Conservation (phyloP, 2,329 filamentous ascomycete genomes). For the Trichoderma simmonsii region DNA sequence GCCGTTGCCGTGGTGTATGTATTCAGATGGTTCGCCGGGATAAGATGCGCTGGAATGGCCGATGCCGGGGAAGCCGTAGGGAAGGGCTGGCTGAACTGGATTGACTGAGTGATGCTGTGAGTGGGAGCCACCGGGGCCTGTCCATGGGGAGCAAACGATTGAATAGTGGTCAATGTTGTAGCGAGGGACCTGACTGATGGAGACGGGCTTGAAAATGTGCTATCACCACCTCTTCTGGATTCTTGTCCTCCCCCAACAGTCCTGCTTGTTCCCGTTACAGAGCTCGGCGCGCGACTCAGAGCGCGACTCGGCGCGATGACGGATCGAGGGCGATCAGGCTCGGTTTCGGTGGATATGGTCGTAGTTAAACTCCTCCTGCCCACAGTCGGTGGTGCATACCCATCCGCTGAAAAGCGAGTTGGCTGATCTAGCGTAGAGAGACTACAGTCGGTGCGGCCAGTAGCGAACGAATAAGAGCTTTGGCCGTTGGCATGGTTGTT, state of each 20-base stretch:
- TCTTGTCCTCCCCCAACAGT: constrained; percentile 66
- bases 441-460: constrained; percentile 51
- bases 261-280: constrained; percentile 68
- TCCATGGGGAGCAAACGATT: constrained; percentile 51
- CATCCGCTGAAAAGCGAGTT: constrained; percentile 58
- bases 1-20: constrained; percentile 77
- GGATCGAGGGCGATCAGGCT: constrained; percentile 71
- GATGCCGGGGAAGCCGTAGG: constrained; percentile 63
- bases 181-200: constrained; percentile 78
- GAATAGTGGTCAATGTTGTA: constrained; percentile 81
- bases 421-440: constrained; percentile 58
- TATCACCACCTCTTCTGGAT: constrained; percentile 66
- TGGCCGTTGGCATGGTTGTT: constrained; percentile 32
- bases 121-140: constrained; percentile 32
- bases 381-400: constrained; percentile 53
- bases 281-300: constrained; percentile 61
- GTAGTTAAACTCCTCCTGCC: constrained; percentile 67
- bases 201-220: constrained; percentile 78
- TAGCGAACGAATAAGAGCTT: constrained; percentile 56
- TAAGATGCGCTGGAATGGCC: constrained; percentile 69
- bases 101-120: constrained; percentile 45
- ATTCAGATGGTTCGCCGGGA: constrained; percentile 56
- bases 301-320: constrained; percentile 73
- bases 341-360: constrained; percentile 84
- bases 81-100: constrained; percentile 65